Conservation (phyloP, 495 filamentous ascomycete genomes). For the Penicillium paradoxum region DNA sequence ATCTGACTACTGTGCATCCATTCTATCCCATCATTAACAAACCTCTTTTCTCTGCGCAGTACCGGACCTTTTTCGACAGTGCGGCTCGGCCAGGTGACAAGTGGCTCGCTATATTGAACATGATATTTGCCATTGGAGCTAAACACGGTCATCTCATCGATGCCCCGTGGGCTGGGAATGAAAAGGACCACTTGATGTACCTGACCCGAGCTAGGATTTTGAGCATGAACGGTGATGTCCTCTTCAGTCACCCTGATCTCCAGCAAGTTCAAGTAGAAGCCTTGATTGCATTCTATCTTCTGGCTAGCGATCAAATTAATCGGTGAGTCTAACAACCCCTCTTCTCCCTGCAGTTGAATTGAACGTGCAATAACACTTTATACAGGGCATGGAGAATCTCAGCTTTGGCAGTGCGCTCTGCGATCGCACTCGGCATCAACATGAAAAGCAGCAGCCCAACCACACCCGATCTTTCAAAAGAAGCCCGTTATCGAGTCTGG, state of each 20-base stretch:
- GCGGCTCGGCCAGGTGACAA: constrained; percentile 41
- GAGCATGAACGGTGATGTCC: constrained; percentile 47
- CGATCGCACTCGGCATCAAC: constrained; percentile 58
- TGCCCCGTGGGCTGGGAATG: constrained; percentile 45
- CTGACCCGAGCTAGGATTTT: constrained; percentile 57
- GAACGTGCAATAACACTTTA: neutral
- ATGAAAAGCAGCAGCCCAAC: constrained; percentile 53
- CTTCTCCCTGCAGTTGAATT: neutral
- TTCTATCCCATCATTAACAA: constrained; percentile 58
- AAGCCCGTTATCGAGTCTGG: constrained; percentile 60
- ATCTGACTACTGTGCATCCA: constrained; percentile 55
- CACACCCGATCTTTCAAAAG: constrained; percentile 51
- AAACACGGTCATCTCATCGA: constrained; percentile 52
- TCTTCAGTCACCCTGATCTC: constrained; percentile 57
- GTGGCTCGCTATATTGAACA: constrained; percentile 60
- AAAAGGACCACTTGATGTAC: constrained; percentile 45
- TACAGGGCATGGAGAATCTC: constrained; percentile 59
- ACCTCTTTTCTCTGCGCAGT: constrained; percentile 41
- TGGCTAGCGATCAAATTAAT: constrained; percentile 59
- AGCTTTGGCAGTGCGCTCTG: constrained; percentile 57
- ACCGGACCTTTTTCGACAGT: constrained; percentile 40
- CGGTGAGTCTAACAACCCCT: constrained; percentile 40
- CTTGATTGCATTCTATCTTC: constrained; percentile 57
- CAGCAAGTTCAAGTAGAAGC: constrained; percentile 58
- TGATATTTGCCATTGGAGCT: constrained; percentile 62